Percentiles rank a stretch among this genome's conserved stretches.
phyloP scores from a whole-genome alignment of 441 rosid genomes.

The Erodium texanum region DNA sequence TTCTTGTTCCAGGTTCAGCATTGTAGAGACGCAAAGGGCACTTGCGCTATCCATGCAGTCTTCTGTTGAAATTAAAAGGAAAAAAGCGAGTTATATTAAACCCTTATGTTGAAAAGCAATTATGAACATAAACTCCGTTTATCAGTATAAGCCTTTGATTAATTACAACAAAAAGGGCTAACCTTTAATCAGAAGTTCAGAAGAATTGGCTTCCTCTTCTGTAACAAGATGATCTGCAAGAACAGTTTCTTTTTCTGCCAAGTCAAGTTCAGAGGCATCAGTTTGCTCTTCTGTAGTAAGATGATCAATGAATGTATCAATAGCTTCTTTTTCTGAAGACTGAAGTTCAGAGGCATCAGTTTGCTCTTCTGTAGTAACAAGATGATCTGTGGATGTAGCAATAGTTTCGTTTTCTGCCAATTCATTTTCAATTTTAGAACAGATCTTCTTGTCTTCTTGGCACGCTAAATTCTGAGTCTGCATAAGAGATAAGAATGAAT shows the following conservation, averaged over 20 bases:
- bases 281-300: constrained; percentile 23
- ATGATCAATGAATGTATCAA: constrained; percentile 14
- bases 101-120: not conserved
- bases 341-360: constrained; percentile 23
- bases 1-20: constrained; percentile 17
- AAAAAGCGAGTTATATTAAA: constrained; percentile 2
- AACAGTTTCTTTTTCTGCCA: constrained; percentile 14
- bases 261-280: constrained; percentile 21
- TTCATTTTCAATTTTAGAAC: constrained; percentile 15
- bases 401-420: constrained; percentile 17
- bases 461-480: constrained; percentile 27
- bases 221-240: constrained; percentile 20
- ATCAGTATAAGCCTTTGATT: not conserved
- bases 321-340: constrained; percentile 16
- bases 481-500: constrained; percentile 18
- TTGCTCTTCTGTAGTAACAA: constrained; percentile 22
- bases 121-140: not conserved
- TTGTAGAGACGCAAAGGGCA: no score
- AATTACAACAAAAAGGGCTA: constrained; percentile 8
- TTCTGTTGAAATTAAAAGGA: constrained; percentile 25
- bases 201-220: constrained; percentile 28
- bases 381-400: constrained; percentile 20
- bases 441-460: no score
- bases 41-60: constrained; percentile 19
- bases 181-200: constrained; percentile 43